Base-by-base conservation (phyloP, 345 rosid genomes). In the Eucalyptus tenuipes region DNA sequence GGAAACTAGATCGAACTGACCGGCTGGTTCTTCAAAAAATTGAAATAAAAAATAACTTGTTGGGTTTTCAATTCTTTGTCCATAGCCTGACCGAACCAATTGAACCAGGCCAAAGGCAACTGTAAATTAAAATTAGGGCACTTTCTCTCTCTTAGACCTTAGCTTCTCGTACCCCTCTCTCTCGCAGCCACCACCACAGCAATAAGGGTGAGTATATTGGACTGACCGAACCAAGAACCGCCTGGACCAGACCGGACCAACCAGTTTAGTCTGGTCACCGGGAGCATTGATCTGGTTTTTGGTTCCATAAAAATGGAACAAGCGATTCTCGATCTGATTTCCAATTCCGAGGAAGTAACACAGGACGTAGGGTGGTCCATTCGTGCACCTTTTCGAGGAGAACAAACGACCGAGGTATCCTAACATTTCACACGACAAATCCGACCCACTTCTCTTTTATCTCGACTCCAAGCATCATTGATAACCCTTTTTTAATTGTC, bases 231-330 rank as follows among this genome's bases (percentile, higher is more conserved):
- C 9, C 10, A 52, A 7, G 24, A 18, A 52, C 3, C 7, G 24
- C 10, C 10, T 2, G 8, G 47, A 44, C 10, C 10, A 7, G 0
- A 52, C 24, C 55, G 1, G 0, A 52, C 55, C 24, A 52, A 18
- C 55, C 4, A 18, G 10, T 52, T 52, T 17, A 20, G 55, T 18
- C 24, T 8, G 2, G 2, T 18, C 10, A 52, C 2, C 4, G 3
- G 0, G 1, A 52, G 24, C 10, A 1, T 18, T 2, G 0, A 4
- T 52, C 24, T 18, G 1, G 10, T 18, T 52, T 52, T 2, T 0
- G 10, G 0, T 52, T 52, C 24, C 10, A 52, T 52, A 52, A 52
- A 52, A 52, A 52, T 7, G 2, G 1, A 52, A 52, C 0, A 4
- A 1, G 10, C 0, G 0, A 18, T 52, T 52, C 55, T 18, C 4